A percentile compares a stretch with the other conserved stretches of the same genome.
These are phyloP conservation scores for Meira miltonrushii DNA, from an alignment of 1,284 basidiomycete genomes.

Conservation along the genomic window DNA sequence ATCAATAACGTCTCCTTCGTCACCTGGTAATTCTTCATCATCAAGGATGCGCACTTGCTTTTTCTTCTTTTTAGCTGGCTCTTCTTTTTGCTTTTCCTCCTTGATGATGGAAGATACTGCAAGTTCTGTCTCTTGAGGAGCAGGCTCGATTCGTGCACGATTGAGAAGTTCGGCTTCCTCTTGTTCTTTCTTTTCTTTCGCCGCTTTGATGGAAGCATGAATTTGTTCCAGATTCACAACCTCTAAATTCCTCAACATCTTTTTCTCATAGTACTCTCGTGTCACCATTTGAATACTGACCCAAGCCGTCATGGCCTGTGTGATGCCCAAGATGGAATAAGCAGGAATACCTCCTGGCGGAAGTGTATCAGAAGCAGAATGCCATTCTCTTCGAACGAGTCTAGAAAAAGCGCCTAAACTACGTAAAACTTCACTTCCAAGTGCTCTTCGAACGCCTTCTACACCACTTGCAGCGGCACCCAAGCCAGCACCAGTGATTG, in stretches of 20 bases:
- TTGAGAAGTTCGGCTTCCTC: neutral
- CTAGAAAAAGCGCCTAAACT: constrained; percentile 29
- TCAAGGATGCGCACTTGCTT: constrained; percentile 32
- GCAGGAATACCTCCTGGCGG: constrained; percentile 43
- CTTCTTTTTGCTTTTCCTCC: neutral
- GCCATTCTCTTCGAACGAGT: constrained; percentile 44
- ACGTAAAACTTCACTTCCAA: constrained; percentile 36
- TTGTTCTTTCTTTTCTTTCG: constrained; percentile 14
- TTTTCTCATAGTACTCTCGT: constrained; percentile 25
- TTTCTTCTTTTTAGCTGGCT: neutral
- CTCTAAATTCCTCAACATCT: constrained; percentile 26
- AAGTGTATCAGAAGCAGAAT: constrained; percentile 26
- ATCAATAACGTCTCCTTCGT: constrained; percentile 36
- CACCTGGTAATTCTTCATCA: constrained; percentile 22
- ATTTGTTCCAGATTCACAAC: constrained; percentile 23
- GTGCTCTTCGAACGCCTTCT: constrained; percentile 28
- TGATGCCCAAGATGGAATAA: constrained; percentile 33
- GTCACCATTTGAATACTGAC: constrained; percentile 43
- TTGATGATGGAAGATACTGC: neutral
- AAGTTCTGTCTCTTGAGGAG: neutral
- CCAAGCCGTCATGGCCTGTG: constrained; percentile 40
- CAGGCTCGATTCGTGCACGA: neutral
- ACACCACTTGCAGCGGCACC: constrained; percentile 35
- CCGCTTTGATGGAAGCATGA: constrained; percentile 17
- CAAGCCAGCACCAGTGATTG: constrained; percentile 34